Percentiles rank a stretch among this genome's conserved stretches.
Conservation (phyloP, 2,329 filamentous ascomycete species). For the Myriosclerotinia curreyana region DNA sequence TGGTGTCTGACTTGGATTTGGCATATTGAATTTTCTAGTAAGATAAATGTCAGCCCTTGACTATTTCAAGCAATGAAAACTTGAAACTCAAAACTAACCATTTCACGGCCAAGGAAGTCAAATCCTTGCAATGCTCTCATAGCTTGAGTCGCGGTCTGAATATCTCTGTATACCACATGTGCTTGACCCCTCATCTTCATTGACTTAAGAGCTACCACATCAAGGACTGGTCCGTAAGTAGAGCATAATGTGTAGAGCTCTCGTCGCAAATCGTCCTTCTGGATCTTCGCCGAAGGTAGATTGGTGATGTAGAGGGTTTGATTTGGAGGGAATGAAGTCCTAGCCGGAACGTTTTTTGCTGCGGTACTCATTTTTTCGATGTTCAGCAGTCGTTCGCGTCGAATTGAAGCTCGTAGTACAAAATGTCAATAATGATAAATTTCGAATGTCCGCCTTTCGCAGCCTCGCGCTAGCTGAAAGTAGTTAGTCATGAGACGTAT, state of each 20-base stretch:
- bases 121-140: slow-evolving; percentile 86
- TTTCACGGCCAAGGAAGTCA: slow-evolving; percentile 76
- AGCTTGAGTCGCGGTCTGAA: slow-evolving; percentile 88
- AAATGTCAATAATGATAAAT: slow-evolving; percentile 12
- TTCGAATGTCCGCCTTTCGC: slow-evolving; percentile 13
- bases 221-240: slow-evolving; percentile 87
- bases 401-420: slow-evolving; percentile 7
- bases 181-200: slow-evolving; percentile 94
- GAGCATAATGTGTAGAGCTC: slow-evolving; percentile 92
- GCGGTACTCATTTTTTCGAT: slow-evolving; percentile 13
- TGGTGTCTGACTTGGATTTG: slow-evolving; percentile 81
- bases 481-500: slow-evolving; percentile 4
- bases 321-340: slow-evolving; percentile 55
- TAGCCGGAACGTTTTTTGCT: slow-evolving; percentile 5
- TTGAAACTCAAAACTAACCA: slow-evolving; percentile 58
- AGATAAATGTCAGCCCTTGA: not conserved
- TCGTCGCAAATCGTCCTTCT: slow-evolving; percentile 81
- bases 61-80: not conserved
- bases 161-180: slow-evolving; percentile 85
- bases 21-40: slow-evolving; percentile 83
- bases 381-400: slow-evolving; percentile 1
- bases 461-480: slow-evolving; percentile 20
- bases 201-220: slow-evolving; percentile 86
- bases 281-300: slow-evolving; percentile 79
- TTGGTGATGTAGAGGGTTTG: slow-evolving; percentile 89